A percentile compares a stretch with the other conserved stretches of the same genome.
Evolutionary conservation across 352 stramenopile species (phyloP).

Genomic region (Pilasporangium apinafurcum): DNA sequence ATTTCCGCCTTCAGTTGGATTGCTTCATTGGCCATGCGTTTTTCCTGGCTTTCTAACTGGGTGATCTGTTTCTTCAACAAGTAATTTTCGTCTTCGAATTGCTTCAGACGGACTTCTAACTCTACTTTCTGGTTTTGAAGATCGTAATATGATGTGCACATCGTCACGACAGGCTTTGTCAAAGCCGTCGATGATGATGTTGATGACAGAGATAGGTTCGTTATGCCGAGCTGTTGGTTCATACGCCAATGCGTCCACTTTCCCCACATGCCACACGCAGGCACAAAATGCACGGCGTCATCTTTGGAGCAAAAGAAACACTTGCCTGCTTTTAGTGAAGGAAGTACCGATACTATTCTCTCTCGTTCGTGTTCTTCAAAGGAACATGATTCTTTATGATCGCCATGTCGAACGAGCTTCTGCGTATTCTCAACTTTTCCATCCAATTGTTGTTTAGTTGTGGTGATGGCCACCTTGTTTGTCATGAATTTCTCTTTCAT

Average conservation of each 20-base stretch:
- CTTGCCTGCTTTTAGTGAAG: conserved; percentile 74
- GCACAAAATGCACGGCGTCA: conserved; percentile 72
- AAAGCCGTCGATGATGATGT: conserved; percentile 4
- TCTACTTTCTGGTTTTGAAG: conserved; percentile 62
- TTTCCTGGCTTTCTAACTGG: conserved; percentile 10
- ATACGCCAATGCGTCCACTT: conserved; percentile 85
- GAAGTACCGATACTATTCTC: conserved; percentile 69
- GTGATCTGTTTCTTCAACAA: conserved; percentile 18
- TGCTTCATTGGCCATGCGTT: conserved; percentile 14
- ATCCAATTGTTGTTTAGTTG: not conserved
- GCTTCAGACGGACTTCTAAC: conserved; percentile 27
- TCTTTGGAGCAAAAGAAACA: conserved; percentile 87
- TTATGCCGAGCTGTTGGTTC: conserved; percentile 54
- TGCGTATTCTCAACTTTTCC: not conserved
- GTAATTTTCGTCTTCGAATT: conserved; percentile 24
- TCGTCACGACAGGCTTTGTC: conserved; percentile 37
- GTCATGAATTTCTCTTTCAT: conserved; percentile 3
- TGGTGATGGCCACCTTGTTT: conserved; percentile 1
- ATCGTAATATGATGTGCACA: conserved; percentile 86
- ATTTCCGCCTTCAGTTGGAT: conserved; percentile 37
- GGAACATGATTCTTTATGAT: not conserved
- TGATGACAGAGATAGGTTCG: conserved; percentile 11
- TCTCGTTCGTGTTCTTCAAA: conserved; percentile 4
- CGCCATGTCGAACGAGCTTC: conserved; percentile 6
- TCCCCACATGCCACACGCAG: conserved; percentile 74